These are phyloP conservation scores for Lepidopterella palustris DNA, from an alignment of 495 filamentous ascomycete genomes.

Conservation along the genomic window DNA sequence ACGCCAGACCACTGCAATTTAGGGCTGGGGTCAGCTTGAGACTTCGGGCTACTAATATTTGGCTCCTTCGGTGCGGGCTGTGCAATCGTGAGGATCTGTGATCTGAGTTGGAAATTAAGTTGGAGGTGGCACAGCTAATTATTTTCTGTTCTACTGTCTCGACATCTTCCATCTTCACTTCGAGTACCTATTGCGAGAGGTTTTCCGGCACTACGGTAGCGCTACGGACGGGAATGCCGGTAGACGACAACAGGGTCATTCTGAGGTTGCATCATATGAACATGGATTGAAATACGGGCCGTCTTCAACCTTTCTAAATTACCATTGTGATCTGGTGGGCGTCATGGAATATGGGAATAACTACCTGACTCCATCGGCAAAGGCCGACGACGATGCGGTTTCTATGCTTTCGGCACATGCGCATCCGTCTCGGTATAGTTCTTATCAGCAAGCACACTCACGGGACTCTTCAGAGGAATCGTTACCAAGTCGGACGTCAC, in stretches of 20 bases:
- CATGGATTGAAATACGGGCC: not conserved
- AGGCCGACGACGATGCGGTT: slow-evolving; percentile 8
- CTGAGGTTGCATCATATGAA: not conserved
- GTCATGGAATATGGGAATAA: slow-evolving; percentile 14
- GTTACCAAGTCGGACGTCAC: not conserved
- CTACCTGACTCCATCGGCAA: slow-evolving; percentile 1
- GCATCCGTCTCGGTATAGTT: slow-evolving; percentile 7
- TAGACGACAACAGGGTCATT: not conserved
- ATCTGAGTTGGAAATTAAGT: not conserved
- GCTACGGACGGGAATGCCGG: not conserved
- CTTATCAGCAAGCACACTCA: slow-evolving; percentile 7
- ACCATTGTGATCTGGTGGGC: not conserved
- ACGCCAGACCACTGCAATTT: no score
- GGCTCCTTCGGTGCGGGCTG: not conserved
- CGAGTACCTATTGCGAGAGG: not conserved
- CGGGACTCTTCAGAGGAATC: not conserved
- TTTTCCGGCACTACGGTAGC: not conserved
- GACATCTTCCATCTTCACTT: not conserved
- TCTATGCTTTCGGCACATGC: slow-evolving; percentile 9
- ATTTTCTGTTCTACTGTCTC: not conserved
- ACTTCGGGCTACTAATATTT: not conserved
- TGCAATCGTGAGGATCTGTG: no score
- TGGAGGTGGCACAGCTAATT: not conserved
- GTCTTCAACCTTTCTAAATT: not conserved
- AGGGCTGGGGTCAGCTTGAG: not conserved